Percentiles rank a stretch among this genome's conserved stretches.
These are phyloP conservation scores for Lasiodiplodia hormozganensis DNA, from an alignment of 2,329 filamentous ascomycete species.

Conservation along the genomic window DNA sequence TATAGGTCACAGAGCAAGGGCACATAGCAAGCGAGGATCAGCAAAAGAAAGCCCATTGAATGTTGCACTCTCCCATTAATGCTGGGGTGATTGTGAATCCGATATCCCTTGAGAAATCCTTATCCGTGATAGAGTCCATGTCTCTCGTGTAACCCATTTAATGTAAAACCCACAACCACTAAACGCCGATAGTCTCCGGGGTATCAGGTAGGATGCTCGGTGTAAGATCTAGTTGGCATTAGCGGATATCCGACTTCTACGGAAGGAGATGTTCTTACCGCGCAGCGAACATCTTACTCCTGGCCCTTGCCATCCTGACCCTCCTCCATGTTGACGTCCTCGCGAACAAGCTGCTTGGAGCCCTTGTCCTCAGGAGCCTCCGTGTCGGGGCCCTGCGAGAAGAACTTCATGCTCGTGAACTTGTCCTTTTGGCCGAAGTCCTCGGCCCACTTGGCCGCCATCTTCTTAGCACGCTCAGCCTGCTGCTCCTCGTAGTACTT, in stretches of 20 bases:
- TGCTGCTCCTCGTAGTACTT: background rate
- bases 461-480: background rate
- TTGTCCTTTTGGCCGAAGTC: background rate
- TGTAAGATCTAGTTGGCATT: background rate
- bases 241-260: background rate
- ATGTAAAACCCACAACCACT: background rate
- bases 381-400: background rate
- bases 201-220: background rate
- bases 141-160: background rate
- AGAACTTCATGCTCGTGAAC: background rate
- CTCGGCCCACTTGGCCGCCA: background rate
- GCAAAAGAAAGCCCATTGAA: slow-evolving; percentile 1
- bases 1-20: slow-evolving; percentile 19
- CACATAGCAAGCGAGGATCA: slow-evolving; percentile 12
- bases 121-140: background rate
- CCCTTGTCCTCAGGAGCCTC: background rate
- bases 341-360: background rate
- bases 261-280: background rate
- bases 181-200: background rate
- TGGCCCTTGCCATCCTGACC: background rate
- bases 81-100: background rate
- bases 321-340: background rate
- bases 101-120: background rate
- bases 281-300: background rate
- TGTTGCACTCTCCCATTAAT: background rate